These are phyloP conservation scores for Plasmodium sp. DNA, from an alignment of 169 alveolate species.

Conservation along the genomic window DNA sequence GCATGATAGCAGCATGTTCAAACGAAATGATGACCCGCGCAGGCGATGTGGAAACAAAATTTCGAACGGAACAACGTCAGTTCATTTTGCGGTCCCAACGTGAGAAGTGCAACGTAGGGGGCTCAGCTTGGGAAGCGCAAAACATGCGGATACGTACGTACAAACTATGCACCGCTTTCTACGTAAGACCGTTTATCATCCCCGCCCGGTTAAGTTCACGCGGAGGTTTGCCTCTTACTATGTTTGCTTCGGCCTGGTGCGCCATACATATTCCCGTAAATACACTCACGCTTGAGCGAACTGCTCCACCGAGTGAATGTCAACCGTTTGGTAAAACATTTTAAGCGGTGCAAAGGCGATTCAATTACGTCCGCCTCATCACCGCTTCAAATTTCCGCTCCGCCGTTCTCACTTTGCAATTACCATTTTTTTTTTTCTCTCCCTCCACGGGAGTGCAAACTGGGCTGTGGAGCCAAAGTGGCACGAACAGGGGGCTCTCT, in stretches of 20 bases:
- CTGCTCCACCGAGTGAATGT: not conserved
- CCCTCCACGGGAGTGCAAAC: not conserved
- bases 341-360: not conserved
- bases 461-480: not conserved
- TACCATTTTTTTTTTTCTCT: not conserved
- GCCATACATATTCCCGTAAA: not conserved
- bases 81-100: not conserved
- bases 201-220: not conserved
- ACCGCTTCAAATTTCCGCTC: not conserved
- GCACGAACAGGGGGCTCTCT: not conserved
- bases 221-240: not conserved
- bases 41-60: not conserved
- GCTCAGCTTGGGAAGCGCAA: not conserved
- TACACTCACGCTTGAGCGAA: not conserved
- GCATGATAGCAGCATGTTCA: not conserved
- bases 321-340: not conserved
- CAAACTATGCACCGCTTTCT: not conserved
- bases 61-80: not conserved
- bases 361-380: not conserved
- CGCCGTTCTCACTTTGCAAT: not conserved
- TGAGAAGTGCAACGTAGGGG: not conserved
- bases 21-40: not conserved
- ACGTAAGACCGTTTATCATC: not conserved
- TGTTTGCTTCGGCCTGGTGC: not conserved
- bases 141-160: not conserved